Evolutionary conservation across 371 early-diverging fungal species (phyloP), one percentile per base, ranked within the genome.

Genomic region (Mucor piriformis): DNA sequence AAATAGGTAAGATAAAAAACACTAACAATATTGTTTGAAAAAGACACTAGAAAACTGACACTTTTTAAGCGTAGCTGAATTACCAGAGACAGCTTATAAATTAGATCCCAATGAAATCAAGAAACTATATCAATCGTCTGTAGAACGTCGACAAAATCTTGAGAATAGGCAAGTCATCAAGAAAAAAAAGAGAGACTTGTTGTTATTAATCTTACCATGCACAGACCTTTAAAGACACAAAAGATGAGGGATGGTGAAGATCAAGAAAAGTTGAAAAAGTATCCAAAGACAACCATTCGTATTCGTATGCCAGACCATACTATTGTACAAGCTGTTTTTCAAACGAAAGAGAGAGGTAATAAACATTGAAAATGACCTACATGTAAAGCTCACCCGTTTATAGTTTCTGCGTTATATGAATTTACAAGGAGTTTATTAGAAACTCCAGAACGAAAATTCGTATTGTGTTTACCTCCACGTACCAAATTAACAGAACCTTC

Each of bases 151-250:
- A 52, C 72, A 77, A 42, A 69, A 67, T 6, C 63, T 81, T 24
- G 81, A 81, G 32, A 76, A 76, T 49, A 64, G 52, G 80, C 70
- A 67, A 57, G 25, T 47, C n/a, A n/a, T n/a, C n/a, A n/a, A n/a
- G n/a, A n/a, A n/a, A n/a, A n/a, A n/a, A n/a, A n/a, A n/a, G n/a
- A n/a, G n/a, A n/a, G n/a, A n/a, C n/a, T n/a, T n/a, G n/a, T n/a
- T n/a, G n/a, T n/a, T n/a, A n/a, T n/a, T n/a, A n/a, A n/a, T n/a
- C n/a, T n/a, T n/a, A n/a, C n/a, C n/a, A n/a, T n/a, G n/a, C n/a
- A n/a, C 44, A 77, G 77, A n/a, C 81, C 81, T 38, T 66, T 81
- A 21, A 76, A 73, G 43, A 81, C 81, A 11, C 70, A 77, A 57
- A 73, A 75, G 50, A 73, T 81, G 63, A 68, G 81, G 32, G 64